These are phyloP conservation scores for Eragrostis nindensis DNA, from an alignment of 176 grass and related monocot genomes.

Conservation along the genomic window DNA sequence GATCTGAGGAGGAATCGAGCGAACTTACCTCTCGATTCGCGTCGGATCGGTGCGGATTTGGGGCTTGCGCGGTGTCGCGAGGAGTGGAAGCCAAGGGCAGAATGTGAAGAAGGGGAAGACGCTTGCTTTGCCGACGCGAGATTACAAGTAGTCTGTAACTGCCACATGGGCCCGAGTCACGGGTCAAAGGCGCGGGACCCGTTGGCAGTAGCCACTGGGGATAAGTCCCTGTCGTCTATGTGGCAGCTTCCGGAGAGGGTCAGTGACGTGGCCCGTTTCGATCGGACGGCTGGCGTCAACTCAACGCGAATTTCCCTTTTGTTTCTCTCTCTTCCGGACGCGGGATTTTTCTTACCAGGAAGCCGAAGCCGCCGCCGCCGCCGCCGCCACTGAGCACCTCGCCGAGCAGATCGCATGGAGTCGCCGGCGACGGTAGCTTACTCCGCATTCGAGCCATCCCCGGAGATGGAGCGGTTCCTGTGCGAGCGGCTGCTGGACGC, in stretches of 20 bases:
- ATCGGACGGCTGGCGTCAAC: slow-evolving; percentile 48
- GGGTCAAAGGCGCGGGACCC: background rate
- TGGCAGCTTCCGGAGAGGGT: background rate
- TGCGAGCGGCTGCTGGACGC: slow-evolving; percentile 66
- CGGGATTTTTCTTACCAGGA: background rate
- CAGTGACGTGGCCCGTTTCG: slow-evolving; percentile 27
- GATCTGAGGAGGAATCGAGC: background rate
- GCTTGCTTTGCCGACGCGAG: slow-evolving; percentile 18
- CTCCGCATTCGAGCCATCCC: slow-evolving; percentile 52
- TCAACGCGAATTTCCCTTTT: background rate
- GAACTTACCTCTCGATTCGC: slow-evolving; percentile 30
- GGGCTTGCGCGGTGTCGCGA: slow-evolving; percentile 4
- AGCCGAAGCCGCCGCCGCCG: slow-evolving; percentile 21
- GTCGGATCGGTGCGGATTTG: slow-evolving; percentile 33
- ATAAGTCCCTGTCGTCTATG: background rate
- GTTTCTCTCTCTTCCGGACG: background rate
- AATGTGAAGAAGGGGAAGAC: background rate
- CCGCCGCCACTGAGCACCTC: background rate
- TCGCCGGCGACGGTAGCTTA: background rate
- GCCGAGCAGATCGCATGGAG: background rate
- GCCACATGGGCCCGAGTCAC: background rate
- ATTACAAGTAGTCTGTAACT: slow-evolving; percentile 4
- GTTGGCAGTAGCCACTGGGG: background rate
- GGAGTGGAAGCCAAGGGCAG: background rate
- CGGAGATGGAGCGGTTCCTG: slow-evolving; percentile 78